Evolutionary conservation across 2,329 filamentous ascomycete genomes (phyloP).

Genomic region (Fusarium mangiferae): DNA sequence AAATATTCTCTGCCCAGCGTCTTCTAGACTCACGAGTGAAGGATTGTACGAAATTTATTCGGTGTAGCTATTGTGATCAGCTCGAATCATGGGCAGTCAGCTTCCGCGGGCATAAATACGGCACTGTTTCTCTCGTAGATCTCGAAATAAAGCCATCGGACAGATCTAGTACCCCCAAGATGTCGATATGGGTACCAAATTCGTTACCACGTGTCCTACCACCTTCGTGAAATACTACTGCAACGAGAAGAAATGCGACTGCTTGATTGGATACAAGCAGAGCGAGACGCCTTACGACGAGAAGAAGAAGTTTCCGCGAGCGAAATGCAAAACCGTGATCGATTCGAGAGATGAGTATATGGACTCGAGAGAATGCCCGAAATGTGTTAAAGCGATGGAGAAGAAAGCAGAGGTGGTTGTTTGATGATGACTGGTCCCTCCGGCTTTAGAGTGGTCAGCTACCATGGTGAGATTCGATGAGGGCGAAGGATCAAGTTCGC

Average conservation of each 20-base stretch:
- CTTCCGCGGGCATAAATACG: rapidly evolving
- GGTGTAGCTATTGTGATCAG: neutral
- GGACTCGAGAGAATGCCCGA: neutral
- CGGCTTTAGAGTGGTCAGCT: rapidly evolving
- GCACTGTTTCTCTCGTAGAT: neutral
- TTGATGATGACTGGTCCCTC: neutral
- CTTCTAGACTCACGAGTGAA: neutral
- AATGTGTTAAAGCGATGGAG: neutral
- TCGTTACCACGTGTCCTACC: neutral
- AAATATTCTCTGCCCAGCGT: too few species aligned
- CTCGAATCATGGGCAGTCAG: neutral
- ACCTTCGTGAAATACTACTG: neutral
- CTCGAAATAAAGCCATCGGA: too few species aligned
- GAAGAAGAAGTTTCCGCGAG: neutral
- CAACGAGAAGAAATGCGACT: neutral
- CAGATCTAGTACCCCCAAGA: too few species aligned
- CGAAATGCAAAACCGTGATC: neutral
- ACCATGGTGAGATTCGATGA: neutral
- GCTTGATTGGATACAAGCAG: neutral
- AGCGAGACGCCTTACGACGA: neutral
- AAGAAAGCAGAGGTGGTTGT: neutral
- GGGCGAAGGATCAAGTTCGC: neutral
- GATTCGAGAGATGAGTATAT: neutral
- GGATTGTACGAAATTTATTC: rapidly evolving
- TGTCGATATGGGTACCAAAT: rapidly evolving